These are phyloP conservation scores for Metschnikowia kunwiensis DNA, from an alignment of 805 yeast species.

Conservation along the genomic window DNA sequence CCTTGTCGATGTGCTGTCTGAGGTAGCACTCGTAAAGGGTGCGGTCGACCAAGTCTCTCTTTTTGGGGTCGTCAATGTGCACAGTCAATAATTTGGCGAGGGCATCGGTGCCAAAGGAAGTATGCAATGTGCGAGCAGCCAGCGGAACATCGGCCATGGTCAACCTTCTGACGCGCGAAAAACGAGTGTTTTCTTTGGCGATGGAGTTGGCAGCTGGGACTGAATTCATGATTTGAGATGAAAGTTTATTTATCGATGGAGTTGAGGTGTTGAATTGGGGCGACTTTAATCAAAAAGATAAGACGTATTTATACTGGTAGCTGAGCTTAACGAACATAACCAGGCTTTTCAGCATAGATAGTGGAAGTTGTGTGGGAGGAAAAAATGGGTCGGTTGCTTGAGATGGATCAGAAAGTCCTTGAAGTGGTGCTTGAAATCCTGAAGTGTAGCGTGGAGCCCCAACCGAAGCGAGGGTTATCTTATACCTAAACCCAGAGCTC, in stretches of 20 bases:
- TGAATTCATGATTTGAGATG: too few species aligned
- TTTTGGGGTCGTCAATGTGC: constrained; percentile 12
- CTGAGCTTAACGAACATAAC: constrained; percentile 23
- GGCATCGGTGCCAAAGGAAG: constrained; percentile 34
- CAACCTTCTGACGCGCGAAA: constrained; percentile 11
- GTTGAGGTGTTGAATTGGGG: not conserved
- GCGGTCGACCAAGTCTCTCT: constrained; percentile 10
- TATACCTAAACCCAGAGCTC: too few species aligned
- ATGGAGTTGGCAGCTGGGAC: not conserved
- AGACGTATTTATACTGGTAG: constrained; percentile 21
- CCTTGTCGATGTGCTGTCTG: constrained; percentile 48
- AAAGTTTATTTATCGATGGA: too few species aligned
- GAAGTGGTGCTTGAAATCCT: too few species aligned
- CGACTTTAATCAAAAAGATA: constrained; percentile 15
- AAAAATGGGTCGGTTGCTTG: not conserved
- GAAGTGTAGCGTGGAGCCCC: too few species aligned
- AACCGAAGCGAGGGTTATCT: too few species aligned
- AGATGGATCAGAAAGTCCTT: too few species aligned
- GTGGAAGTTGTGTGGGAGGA: not conserved
- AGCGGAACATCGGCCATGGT: constrained; percentile 24
- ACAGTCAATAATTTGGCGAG: constrained; percentile 27
- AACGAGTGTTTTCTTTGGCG: not conserved
- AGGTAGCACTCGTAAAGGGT: constrained; percentile 50
- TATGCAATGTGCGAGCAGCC: constrained; percentile 38
- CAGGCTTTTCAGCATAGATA: constrained; percentile 12